These are phyloP conservation scores for Pleurotus djamor DNA, from an alignment of 768 basidiomycete genomes.

Conservation along the genomic window DNA sequence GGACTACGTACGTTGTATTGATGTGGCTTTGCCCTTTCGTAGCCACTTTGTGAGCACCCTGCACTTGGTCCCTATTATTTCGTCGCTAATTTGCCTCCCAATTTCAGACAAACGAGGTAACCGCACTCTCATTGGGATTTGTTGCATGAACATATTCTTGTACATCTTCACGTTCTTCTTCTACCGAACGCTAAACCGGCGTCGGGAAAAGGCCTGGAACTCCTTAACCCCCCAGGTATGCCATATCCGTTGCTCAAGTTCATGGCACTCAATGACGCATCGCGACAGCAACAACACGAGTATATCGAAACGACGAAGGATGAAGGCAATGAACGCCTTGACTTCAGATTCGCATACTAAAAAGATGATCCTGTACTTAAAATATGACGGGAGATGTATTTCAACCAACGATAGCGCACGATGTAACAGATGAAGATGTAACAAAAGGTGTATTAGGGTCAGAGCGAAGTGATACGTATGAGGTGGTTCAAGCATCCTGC, in stretches of 20 bases:
- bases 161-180: conserved; percentile 53
- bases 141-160: conserved; percentile 48
- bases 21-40: neutral
- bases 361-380: neutral
- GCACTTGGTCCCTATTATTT: no score
- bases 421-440: neutral
- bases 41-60: conserved; percentile 27
- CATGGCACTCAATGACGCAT: neutral
- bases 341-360: conserved; percentile 64
- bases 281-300: conserved; percentile 45
- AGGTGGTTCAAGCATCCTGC: neutral
- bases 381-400: neutral
- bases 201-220: conserved; percentile 51
- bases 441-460: no score
- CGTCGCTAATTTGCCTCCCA: neutral
- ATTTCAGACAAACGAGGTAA: conserved; percentile 64
- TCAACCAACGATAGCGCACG: neutral
- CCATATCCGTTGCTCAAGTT: neutral
- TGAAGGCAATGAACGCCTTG: conserved; percentile 54
- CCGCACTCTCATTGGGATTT: conserved; percentile 50
- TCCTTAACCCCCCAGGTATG: conserved; percentile 43
- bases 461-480: neutral
- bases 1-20: neutral
- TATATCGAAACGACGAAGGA: conserved; percentile 65
- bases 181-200: conserved; percentile 49